A percentile compares a stretch with the other conserved stretches of the same genome.
phyloP scores from a whole-genome alignment of 1,284 basidiomycete species.

The Tilletia horrida region DNA sequence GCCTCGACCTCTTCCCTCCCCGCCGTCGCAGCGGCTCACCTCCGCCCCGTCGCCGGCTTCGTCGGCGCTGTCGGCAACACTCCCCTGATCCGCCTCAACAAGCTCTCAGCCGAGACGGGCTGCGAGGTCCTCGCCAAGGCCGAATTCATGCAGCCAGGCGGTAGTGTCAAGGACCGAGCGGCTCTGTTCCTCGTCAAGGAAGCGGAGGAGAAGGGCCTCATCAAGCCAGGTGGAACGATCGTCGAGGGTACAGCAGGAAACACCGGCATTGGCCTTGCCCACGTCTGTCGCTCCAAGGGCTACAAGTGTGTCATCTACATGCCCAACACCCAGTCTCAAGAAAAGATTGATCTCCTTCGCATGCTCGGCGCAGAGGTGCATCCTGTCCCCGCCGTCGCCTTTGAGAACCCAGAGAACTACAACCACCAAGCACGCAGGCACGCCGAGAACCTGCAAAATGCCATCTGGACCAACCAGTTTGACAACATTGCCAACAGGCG shows the following conservation, averaged over 20 bases:
- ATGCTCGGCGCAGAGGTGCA: constrained; percentile 97
- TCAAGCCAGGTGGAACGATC: constrained; percentile 87
- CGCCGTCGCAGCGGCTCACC: constrained; percentile 15
- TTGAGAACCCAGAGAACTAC: constrained; percentile 93
- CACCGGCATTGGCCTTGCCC: constrained; percentile 92
- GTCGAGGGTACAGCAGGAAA: constrained; percentile 99
- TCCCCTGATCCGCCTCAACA: constrained; percentile 66
- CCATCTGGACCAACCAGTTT: constrained; percentile 99
- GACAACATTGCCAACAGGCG: constrained; percentile 86
- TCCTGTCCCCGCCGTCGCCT: constrained; percentile 92
- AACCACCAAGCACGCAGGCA: constrained; percentile 95
- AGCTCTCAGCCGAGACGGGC: constrained; percentile 83
- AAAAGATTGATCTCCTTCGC: constrained; percentile 92
- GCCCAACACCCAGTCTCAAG: constrained; percentile 88
- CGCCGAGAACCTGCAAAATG: constrained; percentile 77
- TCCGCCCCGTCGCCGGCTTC: constrained; percentile 65
- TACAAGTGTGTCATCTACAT: constrained; percentile 99
- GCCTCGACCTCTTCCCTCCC: constrained; percentile 6
- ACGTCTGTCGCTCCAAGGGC: constrained; percentile 81
- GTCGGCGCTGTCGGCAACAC: constrained; percentile 89
- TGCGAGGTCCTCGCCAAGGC: constrained; percentile 88
- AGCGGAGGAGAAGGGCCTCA: constrained; percentile 74
- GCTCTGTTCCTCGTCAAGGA: constrained; percentile 84
- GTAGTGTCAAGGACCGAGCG: constrained; percentile 95
- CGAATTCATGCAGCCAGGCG: constrained; percentile 98